Evolutionary conservation across 345 rosid species (phyloP).

Genomic region (Durio zibethinus): DNA sequence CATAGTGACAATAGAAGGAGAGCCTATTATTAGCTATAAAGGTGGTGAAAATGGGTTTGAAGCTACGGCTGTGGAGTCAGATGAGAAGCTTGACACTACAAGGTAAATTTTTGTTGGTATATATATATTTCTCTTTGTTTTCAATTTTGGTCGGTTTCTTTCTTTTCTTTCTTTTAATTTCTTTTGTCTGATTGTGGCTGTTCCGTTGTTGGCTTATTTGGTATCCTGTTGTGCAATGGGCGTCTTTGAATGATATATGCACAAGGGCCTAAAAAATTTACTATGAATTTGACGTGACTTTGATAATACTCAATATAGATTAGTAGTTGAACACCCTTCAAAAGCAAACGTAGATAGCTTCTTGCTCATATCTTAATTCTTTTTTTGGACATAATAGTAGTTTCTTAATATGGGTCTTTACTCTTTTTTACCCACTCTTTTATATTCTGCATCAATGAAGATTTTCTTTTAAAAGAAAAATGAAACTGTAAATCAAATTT

Average conservation of each 20-base stretch:
- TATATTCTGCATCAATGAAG: neutral
- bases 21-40: conserved; percentile 77
- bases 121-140: neutral
- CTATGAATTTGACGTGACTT: neutral
- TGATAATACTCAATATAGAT: neutral
- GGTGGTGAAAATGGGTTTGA: conserved; percentile 89
- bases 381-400: neutral
- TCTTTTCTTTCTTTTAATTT: neutral
- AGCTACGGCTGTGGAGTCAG: conserved; percentile 86
- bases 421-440: neutral
- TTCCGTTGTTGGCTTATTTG: neutral
- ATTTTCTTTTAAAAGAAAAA: neutral
- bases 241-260: neutral
- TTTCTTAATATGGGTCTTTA: neutral
- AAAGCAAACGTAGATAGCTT: neutral
- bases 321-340: too few species aligned
- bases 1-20: conserved; percentile 83
- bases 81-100: conserved; percentile 71
- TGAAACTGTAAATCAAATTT: neutral
- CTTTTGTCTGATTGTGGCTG: neutral
- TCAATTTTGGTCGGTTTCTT: neutral
- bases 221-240: neutral
- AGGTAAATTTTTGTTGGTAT: conserved; percentile 41
- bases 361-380: neutral
- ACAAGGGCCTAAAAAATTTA: neutral